Evolutionary conservation across 768 basidiomycete genomes (phyloP).

Genomic region (Lentinula edodes): DNA sequence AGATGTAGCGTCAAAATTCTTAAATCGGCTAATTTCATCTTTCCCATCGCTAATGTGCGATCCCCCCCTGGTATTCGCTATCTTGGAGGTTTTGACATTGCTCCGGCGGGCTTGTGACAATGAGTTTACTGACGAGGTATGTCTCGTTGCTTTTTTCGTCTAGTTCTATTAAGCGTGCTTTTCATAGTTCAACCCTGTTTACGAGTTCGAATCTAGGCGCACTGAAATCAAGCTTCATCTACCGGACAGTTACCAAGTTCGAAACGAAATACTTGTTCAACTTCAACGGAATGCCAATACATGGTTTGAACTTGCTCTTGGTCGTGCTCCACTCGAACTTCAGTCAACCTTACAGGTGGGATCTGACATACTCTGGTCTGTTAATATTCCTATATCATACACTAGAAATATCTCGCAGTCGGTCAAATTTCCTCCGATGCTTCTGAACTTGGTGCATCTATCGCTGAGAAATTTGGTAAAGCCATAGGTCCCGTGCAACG

Average conservation of each 20-base stretch:
- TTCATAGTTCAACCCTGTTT: conserved; percentile 78
- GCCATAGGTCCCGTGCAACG: conserved; percentile 73
- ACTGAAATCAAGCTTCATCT: conserved; percentile 71
- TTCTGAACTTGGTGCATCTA: conserved; percentile 86
- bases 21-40: conserved; percentile 79
- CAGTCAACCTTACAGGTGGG: conserved; percentile 87
- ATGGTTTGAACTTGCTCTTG: conserved; percentile 87
- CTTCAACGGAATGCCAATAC: conserved; percentile 66
- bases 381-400: background rate
- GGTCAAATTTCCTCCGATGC: conserved; percentile 62
- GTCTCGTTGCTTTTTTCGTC: conserved; percentile 10
- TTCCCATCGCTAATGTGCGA: conserved; percentile 97
- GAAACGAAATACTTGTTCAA: conserved; percentile 78
- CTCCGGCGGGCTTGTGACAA: conserved; percentile 85
- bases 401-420: conserved; percentile 81
- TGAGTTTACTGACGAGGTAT: conserved; percentile 86
- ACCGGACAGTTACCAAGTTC: conserved; percentile 78
- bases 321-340: conserved; percentile 86
- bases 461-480: conserved; percentile 84
- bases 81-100: conserved; percentile 88
- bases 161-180: background rate
- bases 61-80: conserved; percentile 76
- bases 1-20: conserved; percentile 75
- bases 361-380: conserved; percentile 1
- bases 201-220: conserved; percentile 77